Evolutionary conservation across 139 green algal species (phyloP), one percentile per base, ranked within the genome.

Genomic region (Medakamo hakoo): DNA sequence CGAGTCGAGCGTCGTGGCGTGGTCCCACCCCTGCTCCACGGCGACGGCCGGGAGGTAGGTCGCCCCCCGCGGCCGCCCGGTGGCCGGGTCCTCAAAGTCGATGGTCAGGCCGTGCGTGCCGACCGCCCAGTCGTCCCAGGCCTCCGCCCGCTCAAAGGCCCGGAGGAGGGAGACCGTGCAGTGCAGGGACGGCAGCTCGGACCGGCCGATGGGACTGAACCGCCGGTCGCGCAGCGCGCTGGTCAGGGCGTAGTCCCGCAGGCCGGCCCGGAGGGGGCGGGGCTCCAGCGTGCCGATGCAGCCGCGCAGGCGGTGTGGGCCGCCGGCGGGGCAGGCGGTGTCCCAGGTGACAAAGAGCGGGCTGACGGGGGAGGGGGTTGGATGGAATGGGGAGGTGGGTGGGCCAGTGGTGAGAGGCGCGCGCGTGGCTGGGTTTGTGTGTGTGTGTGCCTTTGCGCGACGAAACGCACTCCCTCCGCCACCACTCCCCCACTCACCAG

Each of bases 311-410:
- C 72, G 69, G 18, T 48, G 48, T 26, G 63, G 62, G 1, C 65
- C 71, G 23, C 63, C 24, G 40, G 61, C 25, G 9, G 52, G 25
- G n/a, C 22, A 26, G 4, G 32, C 27, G 31, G 86, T 90, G 63
- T 84, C 88, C 84, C 84, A 92, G 0, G 81, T 92, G 4, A 92
- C 84, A 64, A 92, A 92, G 3, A 92, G 49, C 0, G 84, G 79
- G 64, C 79, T 84, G 74, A 56, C 58, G 55, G 48, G 30, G 24
- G 27, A 22, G 56, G 30, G 27, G 25, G 23, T 19, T 3, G 32
- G n/a, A 58, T 23, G 32, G 9, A 23, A 2, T 4, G 2, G 2
- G 4, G 24, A 59, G 27, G 25, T 4, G 1, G 24, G 40, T 60
- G 26, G 26, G 49, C 4, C 49, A 3, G 14, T 5, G 19, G 23